A percentile compares a stretch with the other conserved stretches of the same genome.
Conservation (phyloP, 2,329 filamentous ascomycete species). For the Pyricularia grisea region DNA sequence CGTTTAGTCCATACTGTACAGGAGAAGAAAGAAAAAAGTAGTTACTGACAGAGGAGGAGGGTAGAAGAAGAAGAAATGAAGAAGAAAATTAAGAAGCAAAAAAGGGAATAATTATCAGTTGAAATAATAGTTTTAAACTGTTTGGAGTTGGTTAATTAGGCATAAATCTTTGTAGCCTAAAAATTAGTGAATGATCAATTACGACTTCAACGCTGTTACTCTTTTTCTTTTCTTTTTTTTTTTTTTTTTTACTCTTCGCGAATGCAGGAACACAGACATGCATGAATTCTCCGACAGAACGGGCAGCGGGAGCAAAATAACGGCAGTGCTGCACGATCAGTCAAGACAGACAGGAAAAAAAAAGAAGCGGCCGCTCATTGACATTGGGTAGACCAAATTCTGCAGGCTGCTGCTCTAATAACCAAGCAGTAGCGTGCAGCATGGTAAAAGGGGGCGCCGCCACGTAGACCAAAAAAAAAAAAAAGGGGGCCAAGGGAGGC, state of each 20-base stretch:
- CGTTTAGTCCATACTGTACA: neutral
- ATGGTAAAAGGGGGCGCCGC: neutral
- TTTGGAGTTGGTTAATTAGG: too few species aligned
- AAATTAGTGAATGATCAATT: too few species aligned
- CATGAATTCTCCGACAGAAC: neutral
- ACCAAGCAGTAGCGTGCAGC: neutral
- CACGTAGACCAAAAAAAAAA: too few species aligned
- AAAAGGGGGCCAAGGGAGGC: too few species aligned
- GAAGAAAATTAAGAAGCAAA: too few species aligned
- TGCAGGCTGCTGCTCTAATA: neutral
- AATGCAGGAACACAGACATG: neutral
- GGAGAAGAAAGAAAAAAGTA: neutral
- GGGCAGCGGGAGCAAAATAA: neutral
- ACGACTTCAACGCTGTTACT: too few species aligned
- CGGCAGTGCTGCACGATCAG: neutral
- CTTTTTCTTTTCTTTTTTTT: too few species aligned
- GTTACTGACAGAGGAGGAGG: neutral
- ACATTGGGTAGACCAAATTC: neutral
- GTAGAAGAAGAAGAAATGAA: too few species aligned
- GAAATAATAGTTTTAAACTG: too few species aligned
- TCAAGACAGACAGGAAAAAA: neutral
- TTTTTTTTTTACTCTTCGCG: neutral
- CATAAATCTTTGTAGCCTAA: too few species aligned
- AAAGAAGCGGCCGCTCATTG: neutral
- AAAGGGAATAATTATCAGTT: too few species aligned